Base-by-base conservation (phyloP, 371 early-diverging fungal genomes). In the Mortierella sp. region DNA sequence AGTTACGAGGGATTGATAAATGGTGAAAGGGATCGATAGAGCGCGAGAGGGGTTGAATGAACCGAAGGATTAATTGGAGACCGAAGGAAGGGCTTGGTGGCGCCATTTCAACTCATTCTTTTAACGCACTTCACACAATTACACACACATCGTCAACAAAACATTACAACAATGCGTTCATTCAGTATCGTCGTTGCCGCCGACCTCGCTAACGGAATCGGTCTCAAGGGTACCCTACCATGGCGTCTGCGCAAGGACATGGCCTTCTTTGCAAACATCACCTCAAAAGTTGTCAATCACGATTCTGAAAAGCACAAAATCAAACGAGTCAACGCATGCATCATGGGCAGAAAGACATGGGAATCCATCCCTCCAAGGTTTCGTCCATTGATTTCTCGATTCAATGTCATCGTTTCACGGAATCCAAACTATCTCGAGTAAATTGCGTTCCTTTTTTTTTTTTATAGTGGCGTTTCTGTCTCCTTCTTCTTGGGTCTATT, bases 301-400 rank as follows among this genome's bases (percentile, higher is more conserved):
- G n/a, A 61, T 11, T 21, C 32, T 10, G 7, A 24, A 1, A 40
- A 48, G 6, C 62, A 50, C 40, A 53, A 58, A 2, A 61, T 24
- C 43, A 43, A 69, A 22, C 59, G 63, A 60, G 69, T 75, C 69
- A 97, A 97, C 76, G 94, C 92, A 0, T 93, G 94, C 45, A 92
- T 97, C 72, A 95, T 97, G 95, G 98, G 98, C 22, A 87, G 97
- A 58, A 84, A 86, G 33, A 96, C 96, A 8, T 97, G 96, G 97
- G 95, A 95, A 67, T 93, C 95, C 7, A 93, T 96, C 58, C 98
- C 97, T 5, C 67, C 69, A 19, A 89, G 89, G 67, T 92, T 88
- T 65, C 86, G 93, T 59, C 98, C 98, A 6, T 84, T 98, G 32
- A 71, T 78, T 7, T 75, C 85, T 55, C 87, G 98, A 47, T 83